Conservation (phyloP, 495 filamentous ascomycete species). For the Terfezia boudieri region DNA sequence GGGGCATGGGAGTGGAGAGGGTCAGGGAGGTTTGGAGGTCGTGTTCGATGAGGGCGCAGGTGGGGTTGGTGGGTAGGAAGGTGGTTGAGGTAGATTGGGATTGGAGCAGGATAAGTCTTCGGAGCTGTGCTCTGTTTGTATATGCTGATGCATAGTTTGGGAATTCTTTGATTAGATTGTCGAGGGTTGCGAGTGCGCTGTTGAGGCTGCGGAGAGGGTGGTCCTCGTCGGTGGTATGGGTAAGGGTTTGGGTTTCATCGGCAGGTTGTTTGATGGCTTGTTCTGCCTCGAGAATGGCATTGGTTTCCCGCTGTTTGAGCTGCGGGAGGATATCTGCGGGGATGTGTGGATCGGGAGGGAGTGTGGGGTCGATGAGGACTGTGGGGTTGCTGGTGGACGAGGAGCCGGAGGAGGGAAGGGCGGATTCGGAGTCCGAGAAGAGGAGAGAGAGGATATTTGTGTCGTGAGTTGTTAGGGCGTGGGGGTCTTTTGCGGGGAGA, state of each 20-base stretch:
- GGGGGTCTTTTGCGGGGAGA: no score
- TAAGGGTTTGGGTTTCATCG: not conserved
- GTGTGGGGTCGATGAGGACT: constrained; percentile 26
- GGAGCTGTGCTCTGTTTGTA: constrained; percentile 55
- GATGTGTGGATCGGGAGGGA: constrained; percentile 34
- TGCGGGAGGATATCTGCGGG: constrained; percentile 25
- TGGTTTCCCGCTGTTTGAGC: constrained; percentile 28
- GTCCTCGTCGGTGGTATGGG: not conserved
- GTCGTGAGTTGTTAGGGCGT: constrained; percentile 41
- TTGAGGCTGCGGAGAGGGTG: not conserved
- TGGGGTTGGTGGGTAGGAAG: constrained; percentile 2
- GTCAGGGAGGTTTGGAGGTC: constrained; percentile 47
- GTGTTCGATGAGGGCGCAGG: not conserved
- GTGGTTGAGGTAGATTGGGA: no score
- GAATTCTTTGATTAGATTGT: constrained; percentile 30
- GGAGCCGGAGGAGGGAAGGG: constrained; percentile 20
- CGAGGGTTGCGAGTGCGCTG: constrained; percentile 20
- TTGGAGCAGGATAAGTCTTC: constrained; percentile 31
- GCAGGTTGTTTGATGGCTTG: not conserved
- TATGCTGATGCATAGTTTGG: constrained; percentile 51
- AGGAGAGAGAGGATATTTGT: constrained; percentile 50
- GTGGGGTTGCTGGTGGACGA: constrained; percentile 14
- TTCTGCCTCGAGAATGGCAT: constrained; percentile 21
- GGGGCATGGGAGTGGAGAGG: constrained; percentile 34
- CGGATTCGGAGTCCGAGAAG: constrained; percentile 46